Base-by-base conservation (phyloP, 1,284 basidiomycete genomes). In the Amylostereum areolatum region DNA sequence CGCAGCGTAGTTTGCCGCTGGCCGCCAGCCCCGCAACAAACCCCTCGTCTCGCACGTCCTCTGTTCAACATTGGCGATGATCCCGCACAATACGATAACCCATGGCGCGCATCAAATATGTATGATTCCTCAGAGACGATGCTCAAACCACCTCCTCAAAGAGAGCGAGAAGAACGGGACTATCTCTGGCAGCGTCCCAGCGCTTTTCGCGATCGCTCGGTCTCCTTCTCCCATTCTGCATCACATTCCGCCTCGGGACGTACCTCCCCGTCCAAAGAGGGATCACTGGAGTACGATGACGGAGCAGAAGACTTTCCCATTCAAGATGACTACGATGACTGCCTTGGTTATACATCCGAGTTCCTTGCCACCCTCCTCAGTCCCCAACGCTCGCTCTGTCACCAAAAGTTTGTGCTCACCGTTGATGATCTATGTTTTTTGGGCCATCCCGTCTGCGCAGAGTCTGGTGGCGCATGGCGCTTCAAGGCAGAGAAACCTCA, bases 351-450 rank as follows among this genome's bases (percentile, higher is more conserved):
- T 66, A 80, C 85, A 6, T 71, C 86, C 10, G 84, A 88, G 53
- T 89, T 93, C 59, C 75, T 98, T 31, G 89, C 91, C 27, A 80
- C 80, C 47, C 73, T 97, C 53, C 75, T 98, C 5, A 89, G 86
- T 52, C 93, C 94, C 0, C 80, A 85, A 41, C 70, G 73, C 30
- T 77, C 85, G 12, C 81, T 94, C 63, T 97, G 93, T 62, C 92
- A 98, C 66, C 91, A 93, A 63, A 92, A 92, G 62, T 98, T 97
- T 62, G 94, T 97, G 65, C 78, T 99, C 29, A 68, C 89, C 41
- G 85, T 97, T 24, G 94, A 98, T 60, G 89, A 95, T 59, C 76
- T 98, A n/a, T 89, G 85, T 2, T 98, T 98, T 63, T 77, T 98
- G 36, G 96, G 96, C 0, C 95, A 98, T 65, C 96, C 96, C 0